These are phyloP conservation scores for Laetiporus sulphureus DNA, from an alignment of 1,284 basidiomycete genomes.

Conservation along the genomic window DNA sequence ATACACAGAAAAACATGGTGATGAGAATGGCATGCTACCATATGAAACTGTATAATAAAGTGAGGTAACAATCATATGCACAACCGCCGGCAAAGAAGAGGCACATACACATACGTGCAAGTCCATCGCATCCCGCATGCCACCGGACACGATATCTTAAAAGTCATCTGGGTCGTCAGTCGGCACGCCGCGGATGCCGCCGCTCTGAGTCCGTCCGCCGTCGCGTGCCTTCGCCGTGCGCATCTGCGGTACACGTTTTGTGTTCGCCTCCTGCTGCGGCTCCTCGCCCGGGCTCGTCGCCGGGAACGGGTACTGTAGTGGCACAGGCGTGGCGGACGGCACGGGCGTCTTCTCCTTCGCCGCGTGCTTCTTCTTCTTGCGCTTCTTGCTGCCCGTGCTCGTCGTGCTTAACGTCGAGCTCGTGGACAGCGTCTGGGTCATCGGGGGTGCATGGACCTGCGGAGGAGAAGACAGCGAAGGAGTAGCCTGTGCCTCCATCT, in stretches of 20 bases:
- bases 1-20: too few relatives aligned
- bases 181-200: conserved; percentile 62
- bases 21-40: background rate
- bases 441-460: conserved; percentile 7
- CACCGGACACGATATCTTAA: background rate
- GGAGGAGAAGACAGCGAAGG: too few relatives aligned
- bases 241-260: conserved; percentile 40
- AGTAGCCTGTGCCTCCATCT: conserved; percentile 3
- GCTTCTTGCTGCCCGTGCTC: conserved; percentile 19
- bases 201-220: conserved; percentile 75
- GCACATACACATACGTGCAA: background rate
- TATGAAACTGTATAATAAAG: background rate
- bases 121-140: background rate
- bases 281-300: conserved; percentile 37
- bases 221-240: conserved; percentile 65
- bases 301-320: conserved; percentile 56
- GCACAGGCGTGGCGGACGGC: conserved; percentile 14
- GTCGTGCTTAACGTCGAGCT: conserved; percentile 20
- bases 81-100: background rate
- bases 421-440: conserved; percentile 18
- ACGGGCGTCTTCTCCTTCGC: conserved; percentile 11
- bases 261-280: conserved; percentile 17
- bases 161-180: conserved; percentile 28
- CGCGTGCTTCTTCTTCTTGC: conserved; percentile 20
- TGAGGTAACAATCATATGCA: background rate